Evolutionary conservation across 2,329 filamentous ascomycete species (phyloP).

Genomic region (Dactylellina cionopaga): DNA sequence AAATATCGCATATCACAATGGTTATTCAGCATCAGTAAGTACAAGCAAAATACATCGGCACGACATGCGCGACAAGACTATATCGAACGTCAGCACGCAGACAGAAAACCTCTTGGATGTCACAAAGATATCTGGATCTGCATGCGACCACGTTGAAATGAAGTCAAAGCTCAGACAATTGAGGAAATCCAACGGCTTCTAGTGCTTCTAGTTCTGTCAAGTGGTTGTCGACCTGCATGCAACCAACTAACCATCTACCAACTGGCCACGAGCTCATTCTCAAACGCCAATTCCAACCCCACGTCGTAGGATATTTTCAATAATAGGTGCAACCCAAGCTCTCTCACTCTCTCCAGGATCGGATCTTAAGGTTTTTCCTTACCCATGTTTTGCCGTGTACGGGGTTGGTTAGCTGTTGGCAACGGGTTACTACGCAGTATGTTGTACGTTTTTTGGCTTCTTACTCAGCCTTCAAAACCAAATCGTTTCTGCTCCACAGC

Average conservation of each 20-base stretch:
- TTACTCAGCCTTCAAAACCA: constrained; percentile 4
- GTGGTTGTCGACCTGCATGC: constrained; percentile 6
- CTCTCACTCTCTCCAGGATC: neutral
- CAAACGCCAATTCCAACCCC: constrained; percentile 21
- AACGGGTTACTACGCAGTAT: too few species aligned
- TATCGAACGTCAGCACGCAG: too few species aligned
- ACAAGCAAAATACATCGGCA: too few species aligned
- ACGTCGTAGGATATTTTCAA: constrained; percentile 22
- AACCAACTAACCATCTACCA: neutral
- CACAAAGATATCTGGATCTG: neutral
- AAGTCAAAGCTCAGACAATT: constrained; percentile 37
- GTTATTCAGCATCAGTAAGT: too few species aligned
- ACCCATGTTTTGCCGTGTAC: too few species aligned
- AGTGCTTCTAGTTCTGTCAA: neutral
- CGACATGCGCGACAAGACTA: too few species aligned
- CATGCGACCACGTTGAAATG: neutral
- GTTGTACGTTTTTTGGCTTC: neutral
- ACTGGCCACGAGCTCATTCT: neutral
- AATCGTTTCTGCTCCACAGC: neutral
- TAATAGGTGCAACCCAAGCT: constrained; percentile 26
- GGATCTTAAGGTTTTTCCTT: constrained; percentile 14
- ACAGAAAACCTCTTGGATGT: too few species aligned
- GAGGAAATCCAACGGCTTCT: constrained; percentile 17
- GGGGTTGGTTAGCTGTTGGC: too few species aligned
- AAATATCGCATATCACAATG: too few species aligned